phyloP scores from a whole-genome alignment of 371 early-diverging fungal genomes.

The Lichtheimia ornata region DNA sequence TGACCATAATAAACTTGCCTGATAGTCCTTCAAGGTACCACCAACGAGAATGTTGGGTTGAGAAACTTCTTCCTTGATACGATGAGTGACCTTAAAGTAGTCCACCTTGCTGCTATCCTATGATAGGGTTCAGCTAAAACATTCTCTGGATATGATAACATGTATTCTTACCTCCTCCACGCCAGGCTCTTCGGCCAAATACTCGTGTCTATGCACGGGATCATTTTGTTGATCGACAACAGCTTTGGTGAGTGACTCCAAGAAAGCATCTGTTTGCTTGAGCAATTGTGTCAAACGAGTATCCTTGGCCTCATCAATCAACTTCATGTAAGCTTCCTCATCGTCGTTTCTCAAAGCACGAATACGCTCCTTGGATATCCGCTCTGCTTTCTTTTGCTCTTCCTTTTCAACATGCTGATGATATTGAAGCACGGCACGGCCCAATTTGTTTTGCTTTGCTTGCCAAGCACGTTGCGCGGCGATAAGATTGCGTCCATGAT shows the following conservation, averaged over 20 bases:
- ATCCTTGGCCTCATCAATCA: conserved; percentile 94
- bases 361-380: conserved; percentile 90
- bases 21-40: conserved; percentile 96
- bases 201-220: conserved; percentile 39
- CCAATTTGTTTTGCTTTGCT: conserved; percentile 70
- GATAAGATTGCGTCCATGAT: conserved; percentile 79
- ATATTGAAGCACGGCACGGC: conserved; percentile 72
- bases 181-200: background rate
- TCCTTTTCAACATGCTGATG: conserved; percentile 90
- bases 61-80: conserved; percentile 74
- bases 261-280: conserved; percentile 86
- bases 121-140: background rate
- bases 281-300: conserved; percentile 94
- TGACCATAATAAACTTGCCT: conserved; percentile 40
- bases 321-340: conserved; percentile 94
- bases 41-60: conserved; percentile 88
- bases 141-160: background rate
- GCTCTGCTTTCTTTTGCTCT: conserved; percentile 83
- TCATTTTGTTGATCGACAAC: conserved; percentile 81
- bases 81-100: conserved; percentile 89
- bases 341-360: conserved; percentile 93
- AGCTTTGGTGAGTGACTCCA: conserved; percentile 77
- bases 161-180: background rate
- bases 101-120: conserved; percentile 62
- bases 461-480: conserved; percentile 65